These are phyloP conservation scores for Cytospora piceicola DNA, from an alignment of 2,329 filamentous ascomycete species.

Conservation along the genomic window DNA sequence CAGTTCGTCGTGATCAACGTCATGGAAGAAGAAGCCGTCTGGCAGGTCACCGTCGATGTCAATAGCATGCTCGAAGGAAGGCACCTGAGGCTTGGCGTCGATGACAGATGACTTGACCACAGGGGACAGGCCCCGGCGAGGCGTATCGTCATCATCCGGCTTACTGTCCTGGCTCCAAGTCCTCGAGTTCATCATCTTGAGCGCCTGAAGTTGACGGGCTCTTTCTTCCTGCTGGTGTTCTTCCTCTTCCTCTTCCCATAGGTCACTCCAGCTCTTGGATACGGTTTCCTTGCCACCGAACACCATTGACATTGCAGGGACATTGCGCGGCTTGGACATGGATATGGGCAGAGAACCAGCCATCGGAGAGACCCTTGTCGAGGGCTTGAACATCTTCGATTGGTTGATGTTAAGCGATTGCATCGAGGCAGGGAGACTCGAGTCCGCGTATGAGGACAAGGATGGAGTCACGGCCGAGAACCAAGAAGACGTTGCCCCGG, in stretches of 20 bases:
- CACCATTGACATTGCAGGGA: constrained; percentile 73
- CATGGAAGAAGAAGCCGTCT: constrained; percentile 76
- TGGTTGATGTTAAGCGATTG: constrained; percentile 67
- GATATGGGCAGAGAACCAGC: constrained; percentile 77
- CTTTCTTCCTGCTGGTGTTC: constrained; percentile 70
- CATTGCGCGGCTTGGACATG: constrained; percentile 74
- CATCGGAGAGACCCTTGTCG: constrained; percentile 60
- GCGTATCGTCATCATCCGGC: constrained; percentile 51
- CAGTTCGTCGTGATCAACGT: constrained; percentile 50
- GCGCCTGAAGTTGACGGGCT: constrained; percentile 59
- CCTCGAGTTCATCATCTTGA: constrained; percentile 71
- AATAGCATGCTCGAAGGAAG: constrained; percentile 44
- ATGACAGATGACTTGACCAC: constrained; percentile 46
- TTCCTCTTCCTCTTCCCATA: constrained; percentile 92
- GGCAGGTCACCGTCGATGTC: constrained; percentile 67
- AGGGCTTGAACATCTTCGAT: constrained; percentile 49
- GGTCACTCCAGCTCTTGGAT: constrained; percentile 98
- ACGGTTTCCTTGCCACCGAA: constrained; percentile 80
- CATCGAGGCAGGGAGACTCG: constrained; percentile 79
- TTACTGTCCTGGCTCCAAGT: constrained; percentile 80
- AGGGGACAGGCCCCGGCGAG: constrained; percentile 47
- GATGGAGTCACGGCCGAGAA: constrained; percentile 81
- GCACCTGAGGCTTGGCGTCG: constrained; percentile 45
- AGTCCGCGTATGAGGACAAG: constrained; percentile 82
- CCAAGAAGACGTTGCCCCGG: constrained; percentile 72